A percentile compares a stretch with the other conserved stretches of the same genome.
These are phyloP conservation scores for Aspergillus leporis DNA, from an alignment of 495 filamentous ascomycete genomes.

Conservation along the genomic window DNA sequence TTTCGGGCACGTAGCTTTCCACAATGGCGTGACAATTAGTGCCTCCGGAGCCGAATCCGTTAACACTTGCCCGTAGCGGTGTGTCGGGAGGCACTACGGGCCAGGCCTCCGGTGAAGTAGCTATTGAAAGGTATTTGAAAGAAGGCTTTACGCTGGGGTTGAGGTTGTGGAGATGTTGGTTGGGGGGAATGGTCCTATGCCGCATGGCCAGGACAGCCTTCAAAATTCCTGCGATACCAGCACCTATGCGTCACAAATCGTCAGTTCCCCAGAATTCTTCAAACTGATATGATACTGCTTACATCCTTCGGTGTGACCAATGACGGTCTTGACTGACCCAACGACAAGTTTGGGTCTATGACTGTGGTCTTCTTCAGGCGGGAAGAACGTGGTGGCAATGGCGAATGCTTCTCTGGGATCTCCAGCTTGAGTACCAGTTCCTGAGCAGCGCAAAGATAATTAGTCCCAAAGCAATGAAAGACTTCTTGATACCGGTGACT, in stretches of 20 bases:
- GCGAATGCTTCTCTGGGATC: constrained; percentile 32
- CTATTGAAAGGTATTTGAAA: not conserved
- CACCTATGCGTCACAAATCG: constrained; percentile 10
- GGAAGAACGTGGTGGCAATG: constrained; percentile 14
- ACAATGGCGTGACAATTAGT: constrained; percentile 7
- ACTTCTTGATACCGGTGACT: not conserved
- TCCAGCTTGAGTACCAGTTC: constrained; percentile 34
- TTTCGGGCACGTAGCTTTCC: constrained; percentile 2
- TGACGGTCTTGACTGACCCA: constrained; percentile 56
- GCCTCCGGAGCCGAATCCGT: constrained; percentile 3
- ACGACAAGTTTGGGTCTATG: constrained; percentile 29
- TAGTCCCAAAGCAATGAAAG: not conserved
- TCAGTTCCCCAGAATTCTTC: too few species aligned
- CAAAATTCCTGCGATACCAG: constrained; percentile 27
- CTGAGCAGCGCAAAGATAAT: not conserved
- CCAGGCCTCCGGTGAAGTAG: not conserved
- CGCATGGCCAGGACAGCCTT: constrained; percentile 43
- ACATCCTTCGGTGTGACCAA: constrained; percentile 53
- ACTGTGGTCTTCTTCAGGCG: not conserved
- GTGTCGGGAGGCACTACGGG: not conserved
- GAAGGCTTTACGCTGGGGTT: constrained; percentile 29
- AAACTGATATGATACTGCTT: too few species aligned
- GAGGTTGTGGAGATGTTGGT: constrained; percentile 48
- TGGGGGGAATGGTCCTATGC: constrained; percentile 50
- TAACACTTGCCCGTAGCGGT: constrained; percentile 3